These are phyloP conservation scores for Candida manassasensis DNA, from an alignment of 805 yeast genomes.

Conservation along the genomic window DNA sequence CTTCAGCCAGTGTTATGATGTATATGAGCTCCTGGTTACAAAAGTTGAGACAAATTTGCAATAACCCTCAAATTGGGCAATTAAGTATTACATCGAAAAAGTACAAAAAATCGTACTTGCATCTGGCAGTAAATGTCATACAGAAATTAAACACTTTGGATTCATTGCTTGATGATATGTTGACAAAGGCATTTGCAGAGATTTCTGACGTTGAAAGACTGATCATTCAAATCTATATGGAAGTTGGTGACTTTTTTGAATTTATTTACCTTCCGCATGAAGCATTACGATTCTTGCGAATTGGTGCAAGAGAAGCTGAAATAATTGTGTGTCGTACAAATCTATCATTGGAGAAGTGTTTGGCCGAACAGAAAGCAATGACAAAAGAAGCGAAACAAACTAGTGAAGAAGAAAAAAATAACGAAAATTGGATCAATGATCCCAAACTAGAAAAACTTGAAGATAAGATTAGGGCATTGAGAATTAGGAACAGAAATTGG, in stretches of 20 bases:
- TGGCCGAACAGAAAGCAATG: slow-evolving; percentile 20
- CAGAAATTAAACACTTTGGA: slow-evolving; percentile 45
- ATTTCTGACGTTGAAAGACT: slow-evolving; percentile 46
- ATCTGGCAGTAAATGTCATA: slow-evolving; percentile 13
- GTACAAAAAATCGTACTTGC: slow-evolving; percentile 13
- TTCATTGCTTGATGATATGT: slow-evolving; percentile 64
- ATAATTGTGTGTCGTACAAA: slow-evolving; percentile 20
- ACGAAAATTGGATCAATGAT: slow-evolving; percentile 5
- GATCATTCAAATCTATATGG: slow-evolving; percentile 42
- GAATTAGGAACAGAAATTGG: slow-evolving; percentile 42
- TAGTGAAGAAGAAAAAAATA: slow-evolving; percentile 9
- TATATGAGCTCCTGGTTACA: slow-evolving; percentile 67
- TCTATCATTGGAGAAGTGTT: slow-evolving; percentile 13
- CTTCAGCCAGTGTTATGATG: slow-evolving; percentile 35
- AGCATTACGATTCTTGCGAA: slow-evolving; percentile 47
- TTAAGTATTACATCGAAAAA: slow-evolving; percentile 20
- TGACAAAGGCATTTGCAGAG: slow-evolving; percentile 49
- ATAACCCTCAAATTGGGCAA: slow-evolving; percentile 61
- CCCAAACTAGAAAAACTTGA: slow-evolving; percentile 13
- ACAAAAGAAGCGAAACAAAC: slow-evolving; percentile 9
- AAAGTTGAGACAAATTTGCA: slow-evolving; percentile 71
- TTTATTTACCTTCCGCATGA: slow-evolving; percentile 43
- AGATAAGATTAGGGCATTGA: slow-evolving; percentile 21
- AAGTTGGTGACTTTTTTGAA: slow-evolving; percentile 69
- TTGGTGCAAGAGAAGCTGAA: slow-evolving; percentile 31